phyloP scores from a whole-genome alignment of 2,329 filamentous ascomycete species.

The Paramyrothecium roridum region DNA sequence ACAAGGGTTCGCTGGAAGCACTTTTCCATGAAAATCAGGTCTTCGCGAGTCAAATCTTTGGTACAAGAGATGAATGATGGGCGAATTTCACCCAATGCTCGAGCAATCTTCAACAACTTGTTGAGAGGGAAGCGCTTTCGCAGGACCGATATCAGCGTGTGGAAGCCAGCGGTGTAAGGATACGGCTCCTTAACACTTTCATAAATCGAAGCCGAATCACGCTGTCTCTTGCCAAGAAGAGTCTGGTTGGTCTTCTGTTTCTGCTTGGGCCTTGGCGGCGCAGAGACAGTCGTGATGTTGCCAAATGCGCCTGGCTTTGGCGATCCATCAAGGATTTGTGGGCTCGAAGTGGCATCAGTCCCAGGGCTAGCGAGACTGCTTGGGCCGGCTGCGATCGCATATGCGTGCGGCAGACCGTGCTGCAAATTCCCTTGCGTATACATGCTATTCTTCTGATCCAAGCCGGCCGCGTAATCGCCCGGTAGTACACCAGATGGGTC shows the following conservation, averaged over 20 bases:
- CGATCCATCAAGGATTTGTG: constrained; percentile 57
- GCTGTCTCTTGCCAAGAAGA: constrained; percentile 55
- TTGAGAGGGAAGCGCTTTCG: constrained; percentile 73
- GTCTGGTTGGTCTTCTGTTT: constrained; percentile 41
- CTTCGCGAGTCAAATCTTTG: constrained; percentile 80
- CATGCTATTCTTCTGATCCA: constrained; percentile 47
- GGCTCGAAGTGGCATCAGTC: constrained; percentile 60
- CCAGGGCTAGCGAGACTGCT: constrained; percentile 61
- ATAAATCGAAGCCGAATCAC: constrained; percentile 83
- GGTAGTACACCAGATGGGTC: constrained; percentile 43
- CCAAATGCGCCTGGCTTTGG: constrained; percentile 27
- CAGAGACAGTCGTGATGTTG: constrained; percentile 18
- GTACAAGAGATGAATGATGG: constrained; percentile 92
- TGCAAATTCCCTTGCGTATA: constrained; percentile 58
- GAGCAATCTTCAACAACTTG: constrained; percentile 79
- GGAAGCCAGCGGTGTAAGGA: constrained; percentile 85
- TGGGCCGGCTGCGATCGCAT: constrained; percentile 62
- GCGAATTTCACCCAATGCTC: constrained; percentile 82
- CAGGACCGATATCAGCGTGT: constrained; percentile 78
- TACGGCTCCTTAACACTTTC: constrained; percentile 88
- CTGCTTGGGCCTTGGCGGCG: constrained; percentile 35
- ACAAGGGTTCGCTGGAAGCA: constrained; percentile 90
- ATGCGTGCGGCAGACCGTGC: constrained; percentile 62
- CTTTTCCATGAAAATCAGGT: constrained; percentile 97
- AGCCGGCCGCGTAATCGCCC: constrained; percentile 45